Percentiles rank a stretch among this genome's conserved stretches.
Evolutionary conservation across 2,329 filamentous ascomycete genomes (phyloP).

Genomic region (Fusarium fujikuroi): DNA sequence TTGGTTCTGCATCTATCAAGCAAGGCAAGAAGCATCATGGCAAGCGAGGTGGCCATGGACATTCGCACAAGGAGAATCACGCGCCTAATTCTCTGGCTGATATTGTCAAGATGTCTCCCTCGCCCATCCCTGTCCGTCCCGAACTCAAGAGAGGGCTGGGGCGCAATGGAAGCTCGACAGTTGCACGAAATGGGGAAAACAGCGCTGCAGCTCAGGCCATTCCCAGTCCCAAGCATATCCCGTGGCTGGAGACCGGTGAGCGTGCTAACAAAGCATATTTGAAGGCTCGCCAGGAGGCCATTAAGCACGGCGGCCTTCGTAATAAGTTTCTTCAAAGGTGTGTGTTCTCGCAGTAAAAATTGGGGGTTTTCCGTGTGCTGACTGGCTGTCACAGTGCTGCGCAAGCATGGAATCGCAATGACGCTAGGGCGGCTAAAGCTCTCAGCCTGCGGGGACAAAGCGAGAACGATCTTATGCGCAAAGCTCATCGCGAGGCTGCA

Average conservation of each 20-base stretch:
- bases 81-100: constrained; percentile 85
- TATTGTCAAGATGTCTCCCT: constrained; percentile 94
- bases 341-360: constrained; percentile 32
- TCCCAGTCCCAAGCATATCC: constrained; percentile 87
- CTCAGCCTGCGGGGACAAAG: constrained; percentile 93
- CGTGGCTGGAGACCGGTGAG: constrained; percentile 95
- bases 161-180: constrained; percentile 73
- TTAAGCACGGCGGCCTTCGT: constrained; percentile 94
- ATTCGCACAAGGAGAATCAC: constrained; percentile 73
- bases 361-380: neutral
- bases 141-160: constrained; percentile 66
- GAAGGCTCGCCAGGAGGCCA: constrained; percentile 93
- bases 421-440: constrained; percentile 94
- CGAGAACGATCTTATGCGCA: constrained; percentile 97
- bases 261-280: constrained; percentile 93
- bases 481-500: constrained; percentile 94
- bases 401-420: constrained; percentile 98
- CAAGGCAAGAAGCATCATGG: constrained; percentile 91
- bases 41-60: constrained; percentile 85
- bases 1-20: constrained; percentile 80
- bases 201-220: constrained; percentile 86
- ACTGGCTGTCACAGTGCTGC: constrained; percentile 72
- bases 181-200: constrained; percentile 76
- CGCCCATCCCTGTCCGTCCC: constrained; percentile 74
- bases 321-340: constrained; percentile 98